These are phyloP conservation scores for Phytophthora fragariaefolia DNA, from an alignment of 352 stramenopile species.

Conservation along the genomic window DNA sequence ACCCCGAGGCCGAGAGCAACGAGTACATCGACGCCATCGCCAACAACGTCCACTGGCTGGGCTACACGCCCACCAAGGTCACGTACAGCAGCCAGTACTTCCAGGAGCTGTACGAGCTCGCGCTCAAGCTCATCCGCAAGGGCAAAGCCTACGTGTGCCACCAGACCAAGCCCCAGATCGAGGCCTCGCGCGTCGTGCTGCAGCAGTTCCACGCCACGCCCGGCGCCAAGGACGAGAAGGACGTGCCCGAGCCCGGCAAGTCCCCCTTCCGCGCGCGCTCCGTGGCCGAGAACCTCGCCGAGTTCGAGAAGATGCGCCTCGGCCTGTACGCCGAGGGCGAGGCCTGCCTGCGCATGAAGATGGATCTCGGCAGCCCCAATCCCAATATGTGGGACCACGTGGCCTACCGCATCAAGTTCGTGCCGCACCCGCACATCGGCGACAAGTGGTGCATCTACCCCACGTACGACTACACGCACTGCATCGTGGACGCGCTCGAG, in stretches of 20 bases:
- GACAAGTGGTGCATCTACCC: conserved; percentile 99
- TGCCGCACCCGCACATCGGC: conserved; percentile 96
- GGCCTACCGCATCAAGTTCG: conserved; percentile 99
- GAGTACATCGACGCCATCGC: conserved; percentile 99
- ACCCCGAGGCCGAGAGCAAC: conserved; percentile 97
- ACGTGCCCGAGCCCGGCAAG: conserved; percentile 66
- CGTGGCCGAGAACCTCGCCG: conserved; percentile 94
- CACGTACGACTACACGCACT: conserved; percentile 99
- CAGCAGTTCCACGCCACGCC: conserved; percentile 78
- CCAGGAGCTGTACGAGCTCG: conserved; percentile 96
- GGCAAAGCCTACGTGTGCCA: conserved; percentile 98
- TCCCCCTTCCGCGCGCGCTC: conserved; percentile 93
- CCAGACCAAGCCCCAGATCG: conserved; percentile 85
- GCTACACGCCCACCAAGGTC: conserved; percentile 94
- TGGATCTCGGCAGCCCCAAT: conserved; percentile 98
- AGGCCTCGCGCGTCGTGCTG: conserved; percentile 70
- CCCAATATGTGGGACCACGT: conserved; percentile 99
- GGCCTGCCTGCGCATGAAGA: conserved; percentile 98
- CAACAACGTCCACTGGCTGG: conserved; percentile 96
- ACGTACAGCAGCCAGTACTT: conserved; percentile 99
- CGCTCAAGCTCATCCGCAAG: conserved; percentile 94
- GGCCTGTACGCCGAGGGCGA: conserved; percentile 89
- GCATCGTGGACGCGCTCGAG: conserved; percentile 97
- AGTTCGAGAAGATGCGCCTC: conserved; percentile 98
- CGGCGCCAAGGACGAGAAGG: conserved; percentile 58